Conservation (phyloP, 345 rosid species). For the Microcos paniculata region DNA sequence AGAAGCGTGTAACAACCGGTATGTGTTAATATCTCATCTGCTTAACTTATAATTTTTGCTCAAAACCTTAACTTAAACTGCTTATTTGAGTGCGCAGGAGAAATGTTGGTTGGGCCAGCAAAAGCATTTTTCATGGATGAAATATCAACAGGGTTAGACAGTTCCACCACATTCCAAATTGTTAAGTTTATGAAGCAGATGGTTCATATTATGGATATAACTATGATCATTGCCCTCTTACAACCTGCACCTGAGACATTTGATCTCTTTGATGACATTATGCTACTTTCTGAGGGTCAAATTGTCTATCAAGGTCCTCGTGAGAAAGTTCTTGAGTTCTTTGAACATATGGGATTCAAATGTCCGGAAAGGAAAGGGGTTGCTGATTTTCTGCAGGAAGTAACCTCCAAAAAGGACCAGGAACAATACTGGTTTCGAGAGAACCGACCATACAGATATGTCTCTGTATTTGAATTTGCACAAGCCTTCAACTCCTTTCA, state of each 20-base stretch:
- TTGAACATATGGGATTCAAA: conserved; percentile 45
- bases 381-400: conserved; percentile 60
- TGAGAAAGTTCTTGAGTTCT: conserved; percentile 45
- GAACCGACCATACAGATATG: conserved; percentile 34
- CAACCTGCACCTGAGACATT: conserved; percentile 69
- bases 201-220: conserved; percentile 58
- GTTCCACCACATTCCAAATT: conserved; percentile 57
- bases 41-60: neutral
- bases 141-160: conserved; percentile 62
- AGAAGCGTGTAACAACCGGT: conserved; percentile 63
- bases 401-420: conserved; percentile 59
- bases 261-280: conserved; percentile 54
- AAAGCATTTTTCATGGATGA: conserved; percentile 66
- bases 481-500: conserved; percentile 35
- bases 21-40: neutral
- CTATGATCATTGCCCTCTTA: conserved; percentile 53
- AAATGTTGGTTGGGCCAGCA: conserved; percentile 66
- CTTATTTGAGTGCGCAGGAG: conserved; percentile 45
- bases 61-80: neutral
- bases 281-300: conserved; percentile 57
- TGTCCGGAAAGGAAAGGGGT: conserved; percentile 60
- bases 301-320: conserved; percentile 61
- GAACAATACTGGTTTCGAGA: conserved; percentile 48
- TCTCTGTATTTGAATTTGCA: conserved; percentile 41
- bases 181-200: conserved; percentile 51